Percentiles rank a stretch among this genome's conserved stretches.
Conservation (phyloP, 2,329 filamentous ascomycete genomes). For the Penicillium sp. region DNA sequence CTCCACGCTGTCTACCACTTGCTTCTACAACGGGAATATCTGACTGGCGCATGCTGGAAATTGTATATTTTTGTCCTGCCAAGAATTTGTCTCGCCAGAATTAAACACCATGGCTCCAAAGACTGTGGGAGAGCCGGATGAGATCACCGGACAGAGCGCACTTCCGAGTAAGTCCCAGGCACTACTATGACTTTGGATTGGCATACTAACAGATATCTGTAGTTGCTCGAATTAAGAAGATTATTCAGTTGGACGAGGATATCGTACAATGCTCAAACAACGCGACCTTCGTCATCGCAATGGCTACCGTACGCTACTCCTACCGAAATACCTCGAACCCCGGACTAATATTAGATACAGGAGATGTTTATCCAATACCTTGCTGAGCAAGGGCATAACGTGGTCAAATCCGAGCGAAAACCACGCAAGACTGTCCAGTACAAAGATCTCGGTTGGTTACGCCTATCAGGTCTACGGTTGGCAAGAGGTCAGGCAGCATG, state of each 20-base stretch:
- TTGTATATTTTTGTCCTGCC: not conserved
- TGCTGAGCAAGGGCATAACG: slow-evolving; percentile 71
- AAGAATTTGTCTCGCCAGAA: not conserved
- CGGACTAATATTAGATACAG: slow-evolving; percentile 35
- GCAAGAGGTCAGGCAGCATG: not conserved
- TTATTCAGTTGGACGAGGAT: slow-evolving; percentile 79
- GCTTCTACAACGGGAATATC: not conserved
- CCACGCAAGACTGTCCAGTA: slow-evolving; percentile 92
- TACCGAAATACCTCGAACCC: slow-evolving; percentile 6
- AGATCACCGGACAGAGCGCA: slow-evolving; percentile 74
- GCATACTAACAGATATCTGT: slow-evolving; percentile 9
- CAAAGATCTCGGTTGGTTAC: slow-evolving; percentile 67
- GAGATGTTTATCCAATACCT: slow-evolving; percentile 96
- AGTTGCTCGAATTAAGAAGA: slow-evolving; percentile 95
- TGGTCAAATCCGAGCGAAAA: slow-evolving; percentile 83
- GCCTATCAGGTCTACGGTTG: not conserved
- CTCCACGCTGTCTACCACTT: slow-evolving; percentile 10
- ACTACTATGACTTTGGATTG: not conserved
- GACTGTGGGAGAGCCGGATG: slow-evolving; percentile 71
- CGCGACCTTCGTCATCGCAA: slow-evolving; percentile 83
- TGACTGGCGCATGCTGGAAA: not conserved
- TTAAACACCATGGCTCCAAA: slow-evolving; percentile 72
- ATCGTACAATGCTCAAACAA: slow-evolving; percentile 82
- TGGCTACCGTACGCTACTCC: slow-evolving; percentile 60
- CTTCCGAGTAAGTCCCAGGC: slow-evolving; percentile 61